Base-by-base conservation (phyloP, 805 yeast genomes). In the Brettanomyces nanus region DNA sequence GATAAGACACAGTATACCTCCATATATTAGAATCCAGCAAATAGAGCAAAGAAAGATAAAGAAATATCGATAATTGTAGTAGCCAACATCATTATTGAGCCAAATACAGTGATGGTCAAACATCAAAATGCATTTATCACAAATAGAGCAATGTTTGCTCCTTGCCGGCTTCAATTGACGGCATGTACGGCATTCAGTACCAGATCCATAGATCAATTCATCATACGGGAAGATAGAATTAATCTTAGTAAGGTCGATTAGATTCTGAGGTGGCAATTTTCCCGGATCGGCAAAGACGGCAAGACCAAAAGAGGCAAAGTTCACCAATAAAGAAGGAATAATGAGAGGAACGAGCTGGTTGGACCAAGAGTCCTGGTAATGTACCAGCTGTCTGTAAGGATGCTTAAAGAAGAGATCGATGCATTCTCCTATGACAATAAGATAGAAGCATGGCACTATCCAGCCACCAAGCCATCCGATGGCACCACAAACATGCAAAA, bases 111-210 rank as follows among this genome's bases (percentile, higher is more conserved):
- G 80, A 49, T 75, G 80, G 41, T 85, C 95, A 48, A 75, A 80
- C 34, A 71, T 48, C 9, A 72, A 55, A 15, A 83, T 63, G 51
- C 95, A 85, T 6, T 65, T 64, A 44, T 74, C 73, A 58, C 95
- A 85, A 3, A 64, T 64, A 1, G 77, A 65, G 51, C 95, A 85
- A 56, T 85, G 95, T 44, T 82, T 77, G 5, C 85, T 65, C 40
- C 94, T 62, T 2, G 94, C 86, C 11, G 84, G 75, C 44, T 89
- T 65, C 77, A 84, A 76, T 30, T 71, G 61, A 9, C 70, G 55
- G 49, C 95, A 85, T 1, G 80, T 71, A 10, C 52, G 19, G 47
- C 75, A 70, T 14, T 39, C 35, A 19, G 51, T 56, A 22, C 51
- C 52, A 17, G 51, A 44, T 38, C 61, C 67, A 49, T 61, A 74